Evolutionary conservation across 2,329 filamentous ascomycete genomes (phyloP), one percentile per base, ranked within the genome.

Genomic region (Zalaria obscura): DNA sequence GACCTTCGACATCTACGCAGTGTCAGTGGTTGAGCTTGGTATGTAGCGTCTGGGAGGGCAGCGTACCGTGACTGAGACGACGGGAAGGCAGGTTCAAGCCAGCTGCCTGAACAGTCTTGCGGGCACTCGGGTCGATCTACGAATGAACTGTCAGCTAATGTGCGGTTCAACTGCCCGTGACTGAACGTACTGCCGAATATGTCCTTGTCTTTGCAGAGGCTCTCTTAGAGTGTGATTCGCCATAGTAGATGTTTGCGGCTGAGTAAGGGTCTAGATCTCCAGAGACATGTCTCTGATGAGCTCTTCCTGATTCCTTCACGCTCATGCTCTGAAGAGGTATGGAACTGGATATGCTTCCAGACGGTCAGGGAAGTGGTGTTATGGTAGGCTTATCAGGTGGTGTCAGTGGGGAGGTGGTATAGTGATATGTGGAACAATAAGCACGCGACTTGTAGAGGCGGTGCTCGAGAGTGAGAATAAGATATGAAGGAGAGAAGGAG

Each of bases 1-100:
- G 67, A 29, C 77, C 74, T 38, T 70, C 68, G 60, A 88, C 86
- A 67, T 94, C 88, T 91, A 55, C 27, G 38, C 26, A 10, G 18
- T 37, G 48, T 54, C 39, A 56, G 88, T 84, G 65, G 93, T 85
- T 89, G 54, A 29, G 35, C 11, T 8, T 27, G 34, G 50, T 52
- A 39, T 10, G 26, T 32, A 38, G 27, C 28, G 27, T 9, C n/a
- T 2, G 37, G 38, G 36, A 7, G 28, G 27, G 5, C 9, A 9
- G 42, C 54, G 40, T 44, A 56, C 55, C 56, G 40, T 57, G 54
- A 46, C 57, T 60, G 36, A 50, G 46, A 11, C 56, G 52, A 39
- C 56, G 45, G 11, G 46, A 44, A 5, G 50, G 51, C 11, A 46
- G 39, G 35, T 31, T 32, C 33, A 39, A 10, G 33, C 39, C 36